Conservation (phyloP, 441 rosid genomes). For the Flueggea neowawraea region DNA sequence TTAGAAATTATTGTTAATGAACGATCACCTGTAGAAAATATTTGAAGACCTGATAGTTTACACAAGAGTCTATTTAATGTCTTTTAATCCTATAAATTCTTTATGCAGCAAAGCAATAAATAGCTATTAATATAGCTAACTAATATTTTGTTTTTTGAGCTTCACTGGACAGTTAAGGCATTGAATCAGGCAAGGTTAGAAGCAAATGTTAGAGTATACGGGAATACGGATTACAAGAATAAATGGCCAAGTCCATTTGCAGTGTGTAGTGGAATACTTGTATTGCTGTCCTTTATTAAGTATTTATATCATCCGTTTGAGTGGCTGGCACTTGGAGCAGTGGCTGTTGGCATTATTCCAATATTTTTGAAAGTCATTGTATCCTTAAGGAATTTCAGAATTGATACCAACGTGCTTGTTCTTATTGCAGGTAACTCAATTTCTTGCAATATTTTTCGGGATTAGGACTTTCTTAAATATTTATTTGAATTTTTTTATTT, state of each 20-base stretch:
- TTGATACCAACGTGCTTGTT: conserved; percentile 70
- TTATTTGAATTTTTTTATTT: too few relatives aligned
- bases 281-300: conserved; percentile 50
- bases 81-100: too few relatives aligned
- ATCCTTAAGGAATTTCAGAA: conserved; percentile 38
- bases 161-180: conserved; percentile 52
- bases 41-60: too few relatives aligned
- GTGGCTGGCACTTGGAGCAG: conserved; percentile 80
- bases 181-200: conserved; percentile 79
- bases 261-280: conserved; percentile 54
- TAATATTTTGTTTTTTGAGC: too few relatives aligned
- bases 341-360: conserved; percentile 55
- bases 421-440: conserved; percentile 60
- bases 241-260: conserved; percentile 92
- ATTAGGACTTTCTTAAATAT: too few relatives aligned
- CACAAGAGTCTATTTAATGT: too few relatives aligned
- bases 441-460: not conserved
- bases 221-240: conserved; percentile 42
- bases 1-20: too few relatives aligned
- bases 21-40: too few relatives aligned
- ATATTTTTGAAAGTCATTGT: conserved; percentile 46
- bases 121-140: too few relatives aligned
- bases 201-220: conserved; percentile 64
- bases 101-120: too few relatives aligned
- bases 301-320: conserved; percentile 51